Conservation (phyloP, 352 stramenopile genomes). For the Phytophthora lateralis region DNA sequence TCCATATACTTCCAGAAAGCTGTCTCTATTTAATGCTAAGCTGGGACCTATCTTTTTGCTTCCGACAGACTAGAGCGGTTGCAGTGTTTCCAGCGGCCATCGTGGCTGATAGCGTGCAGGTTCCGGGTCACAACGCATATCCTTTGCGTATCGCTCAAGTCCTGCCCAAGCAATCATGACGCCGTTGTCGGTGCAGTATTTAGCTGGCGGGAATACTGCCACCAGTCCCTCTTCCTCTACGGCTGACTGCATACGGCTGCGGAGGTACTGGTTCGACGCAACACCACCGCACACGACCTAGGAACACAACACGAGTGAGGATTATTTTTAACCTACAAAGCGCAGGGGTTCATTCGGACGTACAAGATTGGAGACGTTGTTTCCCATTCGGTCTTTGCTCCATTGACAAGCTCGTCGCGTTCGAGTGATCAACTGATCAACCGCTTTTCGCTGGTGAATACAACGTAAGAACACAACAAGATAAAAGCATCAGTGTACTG, state of each 20-base stretch:
- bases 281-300: constrained; percentile 97
- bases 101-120: constrained; percentile 70
- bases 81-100: constrained; percentile 74
- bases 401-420: constrained; percentile 90
- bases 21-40: constrained; percentile 4
- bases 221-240: constrained; percentile 54
- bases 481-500: not conserved
- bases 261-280: constrained; percentile 96
- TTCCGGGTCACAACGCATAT: constrained; percentile 60
- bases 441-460: constrained; percentile 44
- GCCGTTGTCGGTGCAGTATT: constrained; percentile 98
- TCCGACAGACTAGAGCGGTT: constrained; percentile 37
- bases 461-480: not conserved
- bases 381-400: constrained; percentile 58
- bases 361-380: constrained; percentile 79
- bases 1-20: not conserved
- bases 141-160: constrained; percentile 61
- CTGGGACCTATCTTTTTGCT: not conserved
- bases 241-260: constrained; percentile 77
- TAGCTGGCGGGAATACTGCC: constrained; percentile 58
- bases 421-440: constrained; percentile 70
- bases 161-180: constrained; percentile 97
- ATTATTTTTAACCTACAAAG: not conserved
- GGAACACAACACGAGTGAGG: constrained; percentile 2
- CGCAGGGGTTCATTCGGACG: constrained; percentile 7